phyloP scores from a whole-genome alignment of 345 rosid genomes.

The Syzygium aqueum region DNA sequence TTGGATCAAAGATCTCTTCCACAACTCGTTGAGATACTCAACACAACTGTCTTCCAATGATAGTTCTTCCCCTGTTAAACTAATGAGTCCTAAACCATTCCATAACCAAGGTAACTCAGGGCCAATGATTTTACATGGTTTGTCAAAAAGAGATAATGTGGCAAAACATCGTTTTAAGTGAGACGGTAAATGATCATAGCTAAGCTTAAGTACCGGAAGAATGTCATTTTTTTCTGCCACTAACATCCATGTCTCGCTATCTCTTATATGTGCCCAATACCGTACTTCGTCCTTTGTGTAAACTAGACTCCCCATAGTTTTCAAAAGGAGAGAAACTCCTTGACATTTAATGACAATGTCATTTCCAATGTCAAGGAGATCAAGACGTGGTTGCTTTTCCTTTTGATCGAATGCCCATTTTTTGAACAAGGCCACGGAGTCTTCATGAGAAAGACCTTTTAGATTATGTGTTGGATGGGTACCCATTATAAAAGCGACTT shows the following conservation, averaged over 20 bases:
- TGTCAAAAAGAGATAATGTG: background rate
- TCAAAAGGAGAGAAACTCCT: background rate
- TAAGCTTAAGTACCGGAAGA: fast-evolving
- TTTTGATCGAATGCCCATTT: background rate
- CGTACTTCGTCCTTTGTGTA: background rate
- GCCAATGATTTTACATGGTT: fast-evolving
- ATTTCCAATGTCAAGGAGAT: background rate
- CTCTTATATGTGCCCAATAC: background rate
- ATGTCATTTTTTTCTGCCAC: fast-evolving
- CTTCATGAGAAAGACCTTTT: background rate
- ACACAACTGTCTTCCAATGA: background rate
- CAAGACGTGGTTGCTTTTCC: background rate
- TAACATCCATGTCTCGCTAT: background rate
- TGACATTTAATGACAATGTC: background rate
- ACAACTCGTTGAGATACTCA: background rate
- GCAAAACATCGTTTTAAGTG: background rate
- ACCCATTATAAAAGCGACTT: background rate
- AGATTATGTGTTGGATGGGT: background rate
- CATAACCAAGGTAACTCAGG: fast-evolving
- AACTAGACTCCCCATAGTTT: background rate
- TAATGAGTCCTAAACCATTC: background rate
- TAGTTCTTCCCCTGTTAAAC: background rate
- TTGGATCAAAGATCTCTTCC: background rate
- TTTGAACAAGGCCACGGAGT: background rate
- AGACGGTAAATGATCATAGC: background rate